phyloP scores from a whole-genome alignment of 169 alveolate genomes.

The Plasmodium fragile region DNA sequence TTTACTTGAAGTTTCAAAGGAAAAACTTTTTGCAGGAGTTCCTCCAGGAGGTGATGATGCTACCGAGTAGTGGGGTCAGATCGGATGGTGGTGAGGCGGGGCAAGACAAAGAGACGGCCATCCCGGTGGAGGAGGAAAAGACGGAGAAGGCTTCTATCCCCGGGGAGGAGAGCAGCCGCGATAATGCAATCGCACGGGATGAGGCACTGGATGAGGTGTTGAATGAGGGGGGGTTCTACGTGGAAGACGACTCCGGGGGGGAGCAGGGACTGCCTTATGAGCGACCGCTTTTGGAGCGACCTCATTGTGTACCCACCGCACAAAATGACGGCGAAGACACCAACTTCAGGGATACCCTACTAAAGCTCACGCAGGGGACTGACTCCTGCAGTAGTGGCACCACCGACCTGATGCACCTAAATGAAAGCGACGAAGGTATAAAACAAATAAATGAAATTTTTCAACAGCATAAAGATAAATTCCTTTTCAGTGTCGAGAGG shows the following conservation, averaged over 20 bases:
- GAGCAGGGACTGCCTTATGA: background rate
- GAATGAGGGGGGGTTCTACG: background rate
- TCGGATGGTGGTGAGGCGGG: conserved; percentile 9
- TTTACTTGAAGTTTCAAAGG: conserved; percentile 56
- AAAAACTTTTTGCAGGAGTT: conserved; percentile 37
- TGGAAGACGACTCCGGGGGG: background rate
- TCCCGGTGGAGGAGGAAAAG: background rate
- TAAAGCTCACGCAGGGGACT: background rate
- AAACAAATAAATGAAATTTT: conserved; percentile 20
- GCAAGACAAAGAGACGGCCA: background rate
- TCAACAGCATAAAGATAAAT: conserved; percentile 27
- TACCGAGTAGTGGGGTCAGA: background rate
- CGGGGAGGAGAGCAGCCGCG: background rate
- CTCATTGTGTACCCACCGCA: background rate
- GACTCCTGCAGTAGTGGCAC: background rate
- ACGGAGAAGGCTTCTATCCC: background rate
- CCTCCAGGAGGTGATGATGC: conserved; percentile 4
- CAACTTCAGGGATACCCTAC: background rate
- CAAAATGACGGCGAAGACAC: background rate
- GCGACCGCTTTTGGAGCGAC: background rate
- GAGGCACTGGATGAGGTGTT: background rate
- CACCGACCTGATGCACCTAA: background rate
- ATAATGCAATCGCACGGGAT: background rate
- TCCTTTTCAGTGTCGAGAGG: conserved; percentile 59
- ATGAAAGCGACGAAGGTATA: conserved; percentile 26